Evolutionary conservation across 1,284 basidiomycete genomes (phyloP).

Genomic region (Tetrapyrgos nigripes): DNA sequence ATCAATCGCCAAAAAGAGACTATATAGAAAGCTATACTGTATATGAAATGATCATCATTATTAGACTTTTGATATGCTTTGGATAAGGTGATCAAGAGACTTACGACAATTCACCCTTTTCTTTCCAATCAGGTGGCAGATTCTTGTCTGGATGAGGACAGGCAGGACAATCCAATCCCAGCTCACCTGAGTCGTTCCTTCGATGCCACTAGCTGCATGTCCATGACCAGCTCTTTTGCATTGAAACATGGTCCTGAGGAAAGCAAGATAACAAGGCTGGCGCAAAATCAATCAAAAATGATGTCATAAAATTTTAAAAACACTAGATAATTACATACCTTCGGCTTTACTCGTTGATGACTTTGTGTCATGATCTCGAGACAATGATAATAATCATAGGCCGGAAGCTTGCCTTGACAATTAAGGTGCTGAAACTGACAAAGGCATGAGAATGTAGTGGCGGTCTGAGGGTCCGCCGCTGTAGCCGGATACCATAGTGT

Average conservation of each 20-base stretch:
- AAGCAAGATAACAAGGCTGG: no score
- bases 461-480: conserved; percentile 5
- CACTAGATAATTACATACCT: background rate
- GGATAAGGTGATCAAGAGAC: background rate
- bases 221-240: conserved; percentile 15
- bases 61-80: conserved; percentile 12
- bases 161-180: conserved; percentile 18
- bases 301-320: background rate
- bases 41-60: conserved; percentile 21
- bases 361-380: conserved; percentile 13
- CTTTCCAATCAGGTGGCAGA: conserved; percentile 18
- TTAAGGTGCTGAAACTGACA: conserved; percentile 19
- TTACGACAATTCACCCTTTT: conserved; percentile 1
- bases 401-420: conserved; percentile 9
- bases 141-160: conserved; percentile 25
- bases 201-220: conserved; percentile 14
- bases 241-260: conserved; percentile 16
- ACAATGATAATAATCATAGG: conserved; percentile 20
- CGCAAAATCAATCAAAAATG: conserved; percentile 13
- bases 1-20: conserved; percentile 23
- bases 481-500: conserved; percentile 8
- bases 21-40: conserved; percentile 10
- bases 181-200: conserved; percentile 8
- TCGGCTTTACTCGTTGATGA: background rate
- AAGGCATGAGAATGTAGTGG: conserved; percentile 14